These are phyloP conservation scores for Fusarium albidum DNA, from an alignment of 2,329 filamentous ascomycete species.

Conservation along the genomic window DNA sequence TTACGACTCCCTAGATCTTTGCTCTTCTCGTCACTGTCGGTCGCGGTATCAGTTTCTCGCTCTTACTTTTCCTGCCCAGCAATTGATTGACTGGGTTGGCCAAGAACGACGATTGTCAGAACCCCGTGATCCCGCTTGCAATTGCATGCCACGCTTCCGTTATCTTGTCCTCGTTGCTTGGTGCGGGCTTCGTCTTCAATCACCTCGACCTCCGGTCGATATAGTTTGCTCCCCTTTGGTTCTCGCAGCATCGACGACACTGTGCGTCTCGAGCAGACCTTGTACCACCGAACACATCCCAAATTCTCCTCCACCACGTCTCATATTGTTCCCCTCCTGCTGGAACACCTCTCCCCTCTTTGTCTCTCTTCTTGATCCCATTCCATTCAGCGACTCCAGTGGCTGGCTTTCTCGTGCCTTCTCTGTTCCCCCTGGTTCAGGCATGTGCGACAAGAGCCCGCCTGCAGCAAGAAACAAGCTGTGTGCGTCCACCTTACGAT, in stretches of 20 bases:
- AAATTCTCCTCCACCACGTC: conserved; percentile 12
- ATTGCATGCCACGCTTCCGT: conserved; percentile 4
- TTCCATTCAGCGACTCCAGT: conserved; percentile 23
- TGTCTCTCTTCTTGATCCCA: conserved; percentile 15
- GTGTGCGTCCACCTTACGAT: conserved; percentile 28
- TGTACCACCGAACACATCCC: conserved; percentile 20
- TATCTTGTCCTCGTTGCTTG: conserved; percentile 2
- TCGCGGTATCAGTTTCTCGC: conserved; percentile 10
- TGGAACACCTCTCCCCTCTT: conserved; percentile 9
- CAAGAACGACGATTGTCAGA: conserved; percentile 27
- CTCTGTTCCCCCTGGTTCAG: conserved; percentile 25
- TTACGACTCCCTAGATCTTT: conserved; percentile 8
- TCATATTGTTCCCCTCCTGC: conserved; percentile 7
- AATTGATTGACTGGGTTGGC: conserved; percentile 19
- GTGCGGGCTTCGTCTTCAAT: conserved; percentile 1
- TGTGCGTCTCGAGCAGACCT: conserved; percentile 13
- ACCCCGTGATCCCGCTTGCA: conserved; percentile 11
- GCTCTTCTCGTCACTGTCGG: conserved; percentile 8
- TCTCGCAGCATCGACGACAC: conserved; percentile 10
- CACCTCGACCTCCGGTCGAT: conserved; percentile 3
- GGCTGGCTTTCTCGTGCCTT: conserved; percentile 25
- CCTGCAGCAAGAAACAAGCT: conserved; percentile 31
- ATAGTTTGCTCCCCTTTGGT: conserved; percentile 10
- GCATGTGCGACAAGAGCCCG: conserved; percentile 35
- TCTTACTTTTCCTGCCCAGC: background rate